A percentile compares a stretch with the other conserved stretches of the same genome.
phyloP scores from a whole-genome alignment of 805 yeast species.

The Metschnikowia borealis region DNA sequence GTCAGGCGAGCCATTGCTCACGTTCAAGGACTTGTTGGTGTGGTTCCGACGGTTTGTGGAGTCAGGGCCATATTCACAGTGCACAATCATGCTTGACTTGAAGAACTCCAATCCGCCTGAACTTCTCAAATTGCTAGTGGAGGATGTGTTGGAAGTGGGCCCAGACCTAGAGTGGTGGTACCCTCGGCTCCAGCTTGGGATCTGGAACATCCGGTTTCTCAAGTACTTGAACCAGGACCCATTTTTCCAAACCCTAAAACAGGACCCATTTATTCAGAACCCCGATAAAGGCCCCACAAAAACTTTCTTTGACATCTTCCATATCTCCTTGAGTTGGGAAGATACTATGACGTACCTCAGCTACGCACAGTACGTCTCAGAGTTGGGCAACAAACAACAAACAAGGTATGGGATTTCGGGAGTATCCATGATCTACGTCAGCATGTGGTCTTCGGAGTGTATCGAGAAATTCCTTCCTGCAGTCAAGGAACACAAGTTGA shows the following conservation, averaged over 20 bases:
- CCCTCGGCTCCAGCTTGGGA: conserved; percentile 34
- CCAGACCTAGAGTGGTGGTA: conserved; percentile 37
- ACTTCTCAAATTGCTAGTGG: conserved; percentile 25
- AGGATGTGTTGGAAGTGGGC: conserved; percentile 27
- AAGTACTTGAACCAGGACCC: conserved; percentile 39
- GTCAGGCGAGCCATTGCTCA: conserved; percentile 31
- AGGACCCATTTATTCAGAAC: conserved; percentile 24
- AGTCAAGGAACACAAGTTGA: conserved; percentile 27
- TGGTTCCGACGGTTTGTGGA: conserved; percentile 28
- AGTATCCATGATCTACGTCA: conserved; percentile 33
- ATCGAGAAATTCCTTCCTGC: conserved; percentile 35
- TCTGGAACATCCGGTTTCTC: conserved; percentile 38
- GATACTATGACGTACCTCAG: conserved; percentile 29
- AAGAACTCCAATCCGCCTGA: conserved; percentile 37
- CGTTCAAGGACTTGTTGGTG: conserved; percentile 28
- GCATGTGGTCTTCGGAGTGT: conserved; percentile 36
- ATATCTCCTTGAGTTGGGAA: conserved; percentile 35
- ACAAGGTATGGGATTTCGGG: conserved; percentile 29
- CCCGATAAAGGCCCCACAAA: conserved; percentile 8
- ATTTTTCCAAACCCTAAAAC: conserved; percentile 23
- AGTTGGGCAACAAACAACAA: conserved; percentile 11
- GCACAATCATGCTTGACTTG: conserved; percentile 37
- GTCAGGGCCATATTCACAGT: conserved; percentile 9
- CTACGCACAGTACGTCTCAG: conserved; percentile 34
- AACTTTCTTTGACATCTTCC: conserved; percentile 30